Base-by-base conservation (phyloP, 2,329 filamentous ascomycete species). In the Penicillium polonicum region DNA sequence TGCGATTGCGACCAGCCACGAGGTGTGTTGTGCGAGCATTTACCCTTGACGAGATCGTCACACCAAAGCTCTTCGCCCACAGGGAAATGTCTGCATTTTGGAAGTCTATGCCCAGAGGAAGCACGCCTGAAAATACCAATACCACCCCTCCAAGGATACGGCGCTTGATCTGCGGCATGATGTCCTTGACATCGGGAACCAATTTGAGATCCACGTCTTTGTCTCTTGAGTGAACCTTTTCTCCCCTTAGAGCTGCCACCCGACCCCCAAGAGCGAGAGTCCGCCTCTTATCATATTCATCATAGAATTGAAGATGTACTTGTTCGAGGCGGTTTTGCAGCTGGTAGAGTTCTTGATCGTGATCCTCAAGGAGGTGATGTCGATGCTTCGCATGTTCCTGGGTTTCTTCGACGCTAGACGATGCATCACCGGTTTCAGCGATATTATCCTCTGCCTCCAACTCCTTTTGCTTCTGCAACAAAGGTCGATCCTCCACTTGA, bases 381-480 rank as follows among this genome's bases (percentile, higher is more conserved):
- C 85, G 81, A 51, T 79, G 81, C 60, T 73, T 74, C 35, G 62
- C 67, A 21, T 65, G 60, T 48, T 77, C 75, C 42, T 72, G 73
- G 5, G 74, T 71, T 52, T 74, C 76, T 48, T 76, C 76, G 21
- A 80, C 68, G 45, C 71, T 76, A 8, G 70, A 64, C 5, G 68
- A 70, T 29, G 75, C 79, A 35, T 80, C 78, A 48, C 81, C 81
- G 17, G 80, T 80, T 60, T 82, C 84, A 54, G 79, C 83, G 38
- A 83, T 82, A 41, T 91, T 87, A 65, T 92, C 90, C 68, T 92
- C 90, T 66, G 91, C 90, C 68, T 99, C 94, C 23, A 97, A 82
- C 71, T 92, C 83, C 68, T 96, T 90, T 74, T 99, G 94, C 78
- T 96, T 89, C 70, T 94, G 91, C n/a, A 96, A 79, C 29, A 99